phyloP scores from a whole-genome alignment of 345 rosid species.

The Zanthoxylum bungeanum region DNA sequence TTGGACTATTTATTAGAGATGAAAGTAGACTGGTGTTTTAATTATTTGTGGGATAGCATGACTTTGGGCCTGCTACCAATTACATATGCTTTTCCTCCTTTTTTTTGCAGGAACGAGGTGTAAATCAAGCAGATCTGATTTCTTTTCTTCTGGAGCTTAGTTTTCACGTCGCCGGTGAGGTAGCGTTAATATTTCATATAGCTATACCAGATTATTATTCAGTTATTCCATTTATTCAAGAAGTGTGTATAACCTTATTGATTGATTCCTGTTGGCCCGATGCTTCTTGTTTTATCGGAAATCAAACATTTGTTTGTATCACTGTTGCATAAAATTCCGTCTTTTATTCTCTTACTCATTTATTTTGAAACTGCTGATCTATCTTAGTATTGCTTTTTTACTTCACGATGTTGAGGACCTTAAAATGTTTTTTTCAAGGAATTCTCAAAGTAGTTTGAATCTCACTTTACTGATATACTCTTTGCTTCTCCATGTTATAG shows the following conservation, averaged over 20 bases:
- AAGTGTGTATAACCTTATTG: neutral
- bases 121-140: slow-evolving; percentile 82
- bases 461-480: neutral
- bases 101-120: slow-evolving; percentile 73
- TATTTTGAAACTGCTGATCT: neutral
- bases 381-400: neutral
- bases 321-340: neutral
- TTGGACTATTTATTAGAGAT: neutral
- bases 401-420: slow-evolving; percentile 2
- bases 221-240: neutral
- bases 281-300: neutral
- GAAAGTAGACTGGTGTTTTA: neutral
- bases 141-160: slow-evolving; percentile 96
- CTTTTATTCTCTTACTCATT: neutral
- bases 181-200: slow-evolving; percentile 21
- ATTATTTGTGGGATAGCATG: neutral
- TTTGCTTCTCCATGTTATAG: slow-evolving; percentile 30
- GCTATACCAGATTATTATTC: neutral
- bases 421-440: neutral
- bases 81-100: slow-evolving; percentile 13
- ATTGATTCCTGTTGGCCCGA: neutral
- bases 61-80: neutral
- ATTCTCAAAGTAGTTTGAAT: neutral
- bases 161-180: slow-evolving; percentile 92
- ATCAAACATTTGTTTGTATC: neutral